phyloP scores from a whole-genome alignment of 2,329 filamentous ascomycete genomes.

The Aureobasidium sp. region DNA sequence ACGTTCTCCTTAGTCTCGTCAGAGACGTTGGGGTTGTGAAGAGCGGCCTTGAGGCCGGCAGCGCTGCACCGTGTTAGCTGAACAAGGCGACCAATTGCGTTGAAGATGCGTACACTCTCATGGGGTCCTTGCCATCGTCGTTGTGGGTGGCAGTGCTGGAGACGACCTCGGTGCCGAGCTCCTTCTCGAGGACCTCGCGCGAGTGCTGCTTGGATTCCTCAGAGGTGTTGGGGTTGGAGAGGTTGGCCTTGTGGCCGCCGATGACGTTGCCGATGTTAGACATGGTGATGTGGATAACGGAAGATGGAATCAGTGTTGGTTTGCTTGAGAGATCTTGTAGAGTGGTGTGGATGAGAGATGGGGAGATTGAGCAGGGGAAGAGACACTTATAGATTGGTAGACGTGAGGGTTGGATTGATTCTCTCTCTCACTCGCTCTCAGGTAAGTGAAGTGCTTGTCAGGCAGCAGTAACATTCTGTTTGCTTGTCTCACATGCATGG shows the following conservation, averaged over 20 bases:
- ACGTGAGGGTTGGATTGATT: not conserved
- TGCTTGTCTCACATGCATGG: not conserved
- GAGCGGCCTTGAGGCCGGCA: slow-evolving; percentile 32
- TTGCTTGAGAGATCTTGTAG: not conserved
- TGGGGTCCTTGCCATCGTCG: slow-evolving; percentile 36
- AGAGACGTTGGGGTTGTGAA: slow-evolving; percentile 52
- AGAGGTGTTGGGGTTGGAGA: slow-evolving; percentile 49
- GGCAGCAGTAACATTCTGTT: slow-evolving; percentile 6
- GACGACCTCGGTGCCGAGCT: slow-evolving; percentile 32
- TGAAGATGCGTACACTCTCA: slow-evolving; percentile 43
- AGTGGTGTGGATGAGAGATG: not conserved
- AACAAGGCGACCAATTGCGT: not conserved
- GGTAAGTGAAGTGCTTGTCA: not conserved
- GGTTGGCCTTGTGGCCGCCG: slow-evolving; percentile 49
- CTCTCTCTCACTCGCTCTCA: not conserved
- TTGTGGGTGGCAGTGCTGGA: slow-evolving; percentile 18
- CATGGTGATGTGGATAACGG: slow-evolving; percentile 5
- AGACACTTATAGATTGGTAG: not conserved
- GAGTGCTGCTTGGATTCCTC: slow-evolving; percentile 52
- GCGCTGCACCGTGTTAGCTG: slow-evolving; percentile 13
- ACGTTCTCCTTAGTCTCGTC: slow-evolving; percentile 51
- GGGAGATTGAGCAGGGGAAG: not conserved
- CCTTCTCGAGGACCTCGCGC: slow-evolving; percentile 45
- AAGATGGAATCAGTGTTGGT: not conserved
- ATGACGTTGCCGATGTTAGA: slow-evolving; percentile 15